Evolutionary conservation across 805 yeast species (phyloP).

Genomic region (Komagataella ulmi): DNA sequence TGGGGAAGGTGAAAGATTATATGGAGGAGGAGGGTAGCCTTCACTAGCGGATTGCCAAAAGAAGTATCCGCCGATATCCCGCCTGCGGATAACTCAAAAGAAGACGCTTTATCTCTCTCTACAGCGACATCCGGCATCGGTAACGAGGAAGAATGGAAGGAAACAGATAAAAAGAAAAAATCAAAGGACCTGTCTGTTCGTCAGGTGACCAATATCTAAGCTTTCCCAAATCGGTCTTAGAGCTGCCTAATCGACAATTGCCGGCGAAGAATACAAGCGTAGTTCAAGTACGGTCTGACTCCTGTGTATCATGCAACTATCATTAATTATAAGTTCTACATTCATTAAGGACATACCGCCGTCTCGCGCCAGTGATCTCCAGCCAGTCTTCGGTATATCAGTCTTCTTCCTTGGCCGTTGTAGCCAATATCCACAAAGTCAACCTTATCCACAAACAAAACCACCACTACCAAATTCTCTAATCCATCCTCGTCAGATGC

Average conservation of each 20-base stretch:
- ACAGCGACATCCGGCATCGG: neutral
- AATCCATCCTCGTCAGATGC: conserved; percentile 44
- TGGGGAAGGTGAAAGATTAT: neutral
- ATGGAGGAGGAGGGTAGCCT: neutral
- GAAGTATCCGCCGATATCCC: neutral
- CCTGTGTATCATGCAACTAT: neutral
- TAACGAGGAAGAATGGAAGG: neutral
- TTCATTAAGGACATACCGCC: conserved; percentile 59
- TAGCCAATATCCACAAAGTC: conserved; percentile 54
- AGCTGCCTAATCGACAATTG: neutral
- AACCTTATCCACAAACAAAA: conserved; percentile 56
- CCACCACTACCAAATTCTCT: conserved; percentile 57
- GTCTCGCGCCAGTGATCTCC: conserved; percentile 60
- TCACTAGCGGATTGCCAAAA: neutral
- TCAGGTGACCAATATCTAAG: neutral
- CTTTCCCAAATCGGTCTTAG: neutral
- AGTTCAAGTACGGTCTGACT: neutral
- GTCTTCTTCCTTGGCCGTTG: conserved; percentile 30
- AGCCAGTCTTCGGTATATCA: conserved; percentile 36
- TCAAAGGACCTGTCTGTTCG: neutral
- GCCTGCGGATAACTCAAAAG: neutral
- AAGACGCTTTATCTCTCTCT: neutral
- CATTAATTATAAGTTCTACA: neutral
- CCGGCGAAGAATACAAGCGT: neutral
- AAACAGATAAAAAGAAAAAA: neutral